A percentile compares a stretch with the other conserved stretches of the same genome.
Evolutionary conservation across 352 stramenopile species (phyloP).

Genomic region (Globisporangium apiculatum): DNA sequence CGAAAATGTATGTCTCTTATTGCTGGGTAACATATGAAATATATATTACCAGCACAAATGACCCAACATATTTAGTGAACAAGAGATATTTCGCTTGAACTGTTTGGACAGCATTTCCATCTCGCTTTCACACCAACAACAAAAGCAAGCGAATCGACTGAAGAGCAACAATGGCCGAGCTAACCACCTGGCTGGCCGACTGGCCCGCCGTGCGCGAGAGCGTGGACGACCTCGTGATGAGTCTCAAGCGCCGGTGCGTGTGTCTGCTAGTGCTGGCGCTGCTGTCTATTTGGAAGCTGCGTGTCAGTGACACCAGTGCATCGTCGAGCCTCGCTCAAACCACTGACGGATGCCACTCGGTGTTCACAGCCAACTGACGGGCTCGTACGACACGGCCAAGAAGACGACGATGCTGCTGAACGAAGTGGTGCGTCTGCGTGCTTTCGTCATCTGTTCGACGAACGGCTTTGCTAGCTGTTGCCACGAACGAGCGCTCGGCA

Average conservation of each 20-base stretch:
- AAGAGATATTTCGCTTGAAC: no score
- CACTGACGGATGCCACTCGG: slow-evolving; percentile 6
- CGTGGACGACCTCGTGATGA: slow-evolving; percentile 69
- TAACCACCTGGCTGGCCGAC: slow-evolving; percentile 68
- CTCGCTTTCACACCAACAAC: no score
- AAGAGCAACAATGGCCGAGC: slow-evolving; percentile 16
- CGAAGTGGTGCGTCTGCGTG: slow-evolving; percentile 42
- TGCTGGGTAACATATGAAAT: no score
- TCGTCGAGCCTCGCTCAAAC: background rate
- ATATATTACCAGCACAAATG: no score
- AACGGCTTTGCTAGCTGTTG: background rate
- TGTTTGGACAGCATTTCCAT: no score
- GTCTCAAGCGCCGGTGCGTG: slow-evolving; percentile 66
- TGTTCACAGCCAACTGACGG: slow-evolving; percentile 42
- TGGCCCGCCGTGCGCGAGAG: slow-evolving; percentile 65
- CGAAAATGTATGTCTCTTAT: no score
- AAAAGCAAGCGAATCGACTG: no score
- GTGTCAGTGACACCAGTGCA: background rate
- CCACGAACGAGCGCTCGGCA: background rate
- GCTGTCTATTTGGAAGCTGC: no score
- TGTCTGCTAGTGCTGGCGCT: no score
- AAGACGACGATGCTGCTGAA: slow-evolving; percentile 66
- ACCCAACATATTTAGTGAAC: no score
- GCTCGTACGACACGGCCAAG: slow-evolving; percentile 79
- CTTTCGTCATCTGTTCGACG: background rate